Conservation (phyloP, 2,329 filamentous ascomycete species). For the Bipolaris gigantea region DNA sequence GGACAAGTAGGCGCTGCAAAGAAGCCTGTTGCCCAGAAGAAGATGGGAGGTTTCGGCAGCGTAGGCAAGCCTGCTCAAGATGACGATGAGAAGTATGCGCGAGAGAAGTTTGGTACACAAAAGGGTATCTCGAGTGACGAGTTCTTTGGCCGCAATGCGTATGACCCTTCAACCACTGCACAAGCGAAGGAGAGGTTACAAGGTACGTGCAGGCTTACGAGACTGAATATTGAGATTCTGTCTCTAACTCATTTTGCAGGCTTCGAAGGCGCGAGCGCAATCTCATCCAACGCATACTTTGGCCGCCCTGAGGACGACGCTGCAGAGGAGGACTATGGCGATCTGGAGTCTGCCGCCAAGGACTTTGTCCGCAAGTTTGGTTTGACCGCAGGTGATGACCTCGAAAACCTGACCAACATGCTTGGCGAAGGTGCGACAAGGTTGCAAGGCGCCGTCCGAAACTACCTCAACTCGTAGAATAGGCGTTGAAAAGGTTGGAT, state of each 20-base stretch:
- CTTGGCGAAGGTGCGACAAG: conserved; percentile 83
- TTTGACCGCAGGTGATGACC: conserved; percentile 90
- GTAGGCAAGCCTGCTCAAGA: conserved; percentile 70
- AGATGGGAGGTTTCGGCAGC: conserved; percentile 86
- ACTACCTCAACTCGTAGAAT: conserved; percentile 47
- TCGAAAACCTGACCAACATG: conserved; percentile 83
- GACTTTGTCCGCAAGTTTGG: conserved; percentile 96
- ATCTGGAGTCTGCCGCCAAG: conserved; percentile 89
- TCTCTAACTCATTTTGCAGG: conserved; percentile 48
- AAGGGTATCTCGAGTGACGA: conserved; percentile 98
- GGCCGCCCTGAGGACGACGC: conserved; percentile 85
- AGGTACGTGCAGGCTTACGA: conserved; percentile 29
- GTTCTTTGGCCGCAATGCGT: conserved; percentile 91
- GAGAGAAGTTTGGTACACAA: conserved; percentile 84
- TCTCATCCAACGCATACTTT: conserved; percentile 97
- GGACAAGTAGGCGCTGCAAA: conserved; percentile 71
- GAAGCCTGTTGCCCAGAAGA: conserved; percentile 65
- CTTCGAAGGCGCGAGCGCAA: conserved; percentile 88
- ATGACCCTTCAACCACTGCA: conserved; percentile 75
- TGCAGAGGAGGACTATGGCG: conserved; percentile 74
- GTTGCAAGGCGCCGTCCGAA: conserved; percentile 65
- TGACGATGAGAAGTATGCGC: conserved; percentile 81
- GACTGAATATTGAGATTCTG: not conserved
- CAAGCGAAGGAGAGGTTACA: conserved; percentile 87
- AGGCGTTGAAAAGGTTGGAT: not conserved